Base-by-base conservation (phyloP, 73 alveolate species). In the Paramecium biaurelia region DNA sequence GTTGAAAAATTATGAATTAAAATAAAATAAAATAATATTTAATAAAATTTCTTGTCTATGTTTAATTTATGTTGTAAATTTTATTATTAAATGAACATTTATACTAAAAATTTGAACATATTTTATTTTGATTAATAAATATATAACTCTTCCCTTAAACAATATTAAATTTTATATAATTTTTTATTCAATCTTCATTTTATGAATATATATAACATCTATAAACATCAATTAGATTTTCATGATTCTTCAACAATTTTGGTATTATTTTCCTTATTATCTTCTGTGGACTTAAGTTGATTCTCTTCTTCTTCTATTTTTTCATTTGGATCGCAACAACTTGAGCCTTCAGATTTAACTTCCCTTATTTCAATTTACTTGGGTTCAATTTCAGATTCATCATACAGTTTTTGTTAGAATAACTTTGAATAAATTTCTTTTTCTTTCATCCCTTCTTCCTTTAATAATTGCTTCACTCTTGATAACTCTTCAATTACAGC, bases 341-440 rank as follows among this genome's bases (percentile, higher is more conserved):
- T 53, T 0, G 68, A 53, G 9, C 68, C 30, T 53, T 53, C 68
- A 2, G 68, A 53, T 53, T 18, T 53, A 18, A 34, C 30, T n/a
- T 53, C 68, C 8, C 18, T 53, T 53, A 53, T 53, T 53, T 53
- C 68, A 0, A 53, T 53, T 53, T 15, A 4, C 11, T 53, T 53
- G 1, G 26, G 68, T 53, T 53, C 68, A 53, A 53, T 53, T 53
- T 53, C 68, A n/a, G 68, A 53, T 63, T 98, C 99, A 6, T 95
- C 96, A 92, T 98, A 98, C 42, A 96, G 93, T 42, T 96, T 95
- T 20, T 43, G 28, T 87, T 93, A 86, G 92, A 98, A 98, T 58
- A 98, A 70, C 12, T 89, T 92, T 58, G 93, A 89, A 45, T 92
- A 85, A 34, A 93, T 63, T 72, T 97, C 93, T 67, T 95, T 94